Evolutionary conservation across 1,139 yeast species (phyloP), one percentile per base, ranked within the genome.

Genomic region (Pichia sp.): DNA sequence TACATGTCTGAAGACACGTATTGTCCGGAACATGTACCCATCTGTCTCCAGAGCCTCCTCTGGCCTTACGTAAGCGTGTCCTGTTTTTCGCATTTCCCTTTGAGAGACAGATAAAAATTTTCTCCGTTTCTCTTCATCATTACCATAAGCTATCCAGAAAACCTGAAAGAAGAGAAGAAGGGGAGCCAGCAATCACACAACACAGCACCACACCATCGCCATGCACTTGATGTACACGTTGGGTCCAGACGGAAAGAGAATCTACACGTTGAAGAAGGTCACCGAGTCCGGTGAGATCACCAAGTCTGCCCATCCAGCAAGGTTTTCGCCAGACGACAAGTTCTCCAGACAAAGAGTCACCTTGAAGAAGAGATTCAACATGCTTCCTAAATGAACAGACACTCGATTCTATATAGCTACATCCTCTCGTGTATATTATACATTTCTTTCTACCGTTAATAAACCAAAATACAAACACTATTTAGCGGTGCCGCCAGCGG

Each of bases 211-310:
- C 29, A 4, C 29, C 29, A 7, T 4, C 29, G 6, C 29, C 7
- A 93, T 93, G 99, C 98, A 93, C 87, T 86, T 95, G 74, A 95
- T 95, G 99, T 95, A 88, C 91, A 90, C 97, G 60, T 75, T 87
- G 70, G 96, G 92, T 69, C 82, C 83, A 62, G 96, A 91, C 65
- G 99, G 99, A 67, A 91, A 92, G 81, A 88, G 99, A 75, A 75
- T 88, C 67, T 95, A 95, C 81, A 95, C 99, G 54, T 80, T 95
- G 65, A 78, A 88, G 75, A 95, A 95, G 78, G 63, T 71, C 65
- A 85, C 95, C 53, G 91, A 80, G 60, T 75, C 78, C 10, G 98
- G 98, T 61, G 96, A 91, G 73, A 91, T 93, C 78, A 95, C 99
- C 72, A 90, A 91, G 77, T 88, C 97, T 63, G 99, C 99, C 38